phyloP scores from a whole-genome alignment of 768 basidiomycete genomes.

The Ramaria rubella region DNA sequence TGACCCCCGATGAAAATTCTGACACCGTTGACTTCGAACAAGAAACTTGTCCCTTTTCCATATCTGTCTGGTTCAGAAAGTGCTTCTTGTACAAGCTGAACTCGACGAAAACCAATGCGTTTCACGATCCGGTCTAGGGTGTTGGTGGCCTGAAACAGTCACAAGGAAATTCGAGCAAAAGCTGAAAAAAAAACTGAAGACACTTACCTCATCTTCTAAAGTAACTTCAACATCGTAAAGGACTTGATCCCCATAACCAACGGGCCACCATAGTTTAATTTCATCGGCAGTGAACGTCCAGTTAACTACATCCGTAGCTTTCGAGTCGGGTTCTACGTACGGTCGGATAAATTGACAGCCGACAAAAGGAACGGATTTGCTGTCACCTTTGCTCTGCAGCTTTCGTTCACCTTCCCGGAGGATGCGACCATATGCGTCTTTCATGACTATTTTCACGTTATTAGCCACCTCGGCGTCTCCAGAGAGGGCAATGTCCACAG shows the following conservation, averaged over 20 bases:
- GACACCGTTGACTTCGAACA: constrained; percentile 44
- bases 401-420: neutral
- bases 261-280: constrained; percentile 39
- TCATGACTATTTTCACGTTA: constrained; percentile 16
- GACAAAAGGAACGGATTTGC: neutral
- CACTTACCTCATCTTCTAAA: constrained; percentile 26
- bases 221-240: constrained; percentile 32
- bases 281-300: constrained; percentile 28
- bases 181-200: neutral
- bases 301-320: constrained; percentile 12
- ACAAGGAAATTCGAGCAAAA: neutral
- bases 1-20: constrained; percentile 39
- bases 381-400: neutral
- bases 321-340: neutral
- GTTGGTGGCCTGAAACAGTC: neutral
- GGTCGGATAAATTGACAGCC: neutral
- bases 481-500: constrained; percentile 16
- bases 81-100: constrained; percentile 38
- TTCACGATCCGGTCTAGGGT: constrained; percentile 16
- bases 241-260: constrained; percentile 33
- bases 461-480: constrained; percentile 11
- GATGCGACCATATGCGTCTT: constrained; percentile 14
- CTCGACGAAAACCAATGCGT: constrained; percentile 38
- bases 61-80: constrained; percentile 27
- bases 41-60: constrained; percentile 37